Evolutionary conservation across 2,329 filamentous ascomycete species (phyloP).

Genomic region (Sclerotinia sclerotiorum): DNA sequence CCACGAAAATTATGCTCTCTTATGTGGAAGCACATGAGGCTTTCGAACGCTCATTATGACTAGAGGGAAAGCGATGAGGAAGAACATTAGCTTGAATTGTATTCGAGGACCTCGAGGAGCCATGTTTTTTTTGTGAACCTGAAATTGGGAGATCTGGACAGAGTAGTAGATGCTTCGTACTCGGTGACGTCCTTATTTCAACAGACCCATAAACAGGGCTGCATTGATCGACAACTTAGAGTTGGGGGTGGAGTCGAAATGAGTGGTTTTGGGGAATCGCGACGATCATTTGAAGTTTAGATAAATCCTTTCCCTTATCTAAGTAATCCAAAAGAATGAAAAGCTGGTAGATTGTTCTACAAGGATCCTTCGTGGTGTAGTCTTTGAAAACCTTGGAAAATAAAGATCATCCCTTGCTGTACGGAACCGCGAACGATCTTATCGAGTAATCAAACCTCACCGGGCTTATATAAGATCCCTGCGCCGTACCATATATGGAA

Average conservation of each 20-base stretch:
- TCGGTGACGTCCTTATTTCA: neutral
- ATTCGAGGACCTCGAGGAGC: constrained; percentile 1
- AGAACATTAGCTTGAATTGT: neutral
- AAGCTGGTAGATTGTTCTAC: neutral
- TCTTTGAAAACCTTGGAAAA: neutral
- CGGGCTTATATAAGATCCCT: constrained; percentile 7
- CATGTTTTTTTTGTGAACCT: neutral
- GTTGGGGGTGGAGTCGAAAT: constrained; percentile 2
- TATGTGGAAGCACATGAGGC: neutral
- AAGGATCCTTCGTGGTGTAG: neutral
- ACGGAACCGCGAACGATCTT: neutral
- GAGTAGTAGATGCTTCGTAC: neutral
- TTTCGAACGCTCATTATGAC: neutral
- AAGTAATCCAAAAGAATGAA: neutral
- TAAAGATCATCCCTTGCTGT: neutral
- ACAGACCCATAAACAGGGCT: neutral
- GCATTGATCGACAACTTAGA: constrained; percentile 1
- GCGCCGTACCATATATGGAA: neutral
- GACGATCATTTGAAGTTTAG: neutral
- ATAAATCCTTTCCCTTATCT: constrained; percentile 1
- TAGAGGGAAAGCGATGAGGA: neutral
- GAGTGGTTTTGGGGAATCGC: neutral
- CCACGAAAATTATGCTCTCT: neutral
- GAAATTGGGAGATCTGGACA: neutral
- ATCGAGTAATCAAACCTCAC: constrained; percentile 8